Conservation (phyloP, 768 basidiomycete species). For the Leccinum pellstonianum region DNA sequence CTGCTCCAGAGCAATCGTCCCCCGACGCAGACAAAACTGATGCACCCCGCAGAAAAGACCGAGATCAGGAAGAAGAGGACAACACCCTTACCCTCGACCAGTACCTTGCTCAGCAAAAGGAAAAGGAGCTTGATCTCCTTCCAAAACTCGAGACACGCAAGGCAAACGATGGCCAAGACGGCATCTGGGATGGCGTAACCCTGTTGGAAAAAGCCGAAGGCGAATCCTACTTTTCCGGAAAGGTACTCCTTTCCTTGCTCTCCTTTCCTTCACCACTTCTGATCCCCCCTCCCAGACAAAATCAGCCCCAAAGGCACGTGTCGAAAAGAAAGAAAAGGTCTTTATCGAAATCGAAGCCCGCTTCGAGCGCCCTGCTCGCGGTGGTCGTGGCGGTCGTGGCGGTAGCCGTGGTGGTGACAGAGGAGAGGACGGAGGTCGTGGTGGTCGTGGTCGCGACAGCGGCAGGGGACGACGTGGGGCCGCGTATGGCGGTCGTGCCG, state of each 20-base stretch:
- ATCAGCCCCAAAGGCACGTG: slow-evolving; percentile 57
- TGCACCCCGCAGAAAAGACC: slow-evolving; percentile 43
- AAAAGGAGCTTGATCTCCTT: slow-evolving; percentile 50
- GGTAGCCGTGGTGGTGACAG: slow-evolving; percentile 41
- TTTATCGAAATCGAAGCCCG: slow-evolving; percentile 89
- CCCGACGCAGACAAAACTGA: slow-evolving; percentile 40
- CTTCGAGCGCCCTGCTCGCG: slow-evolving; percentile 79
- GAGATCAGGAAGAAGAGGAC: slow-evolving; percentile 83
- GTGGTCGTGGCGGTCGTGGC: slow-evolving; percentile 46
- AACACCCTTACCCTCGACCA: slow-evolving; percentile 93
- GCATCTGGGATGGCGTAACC: slow-evolving; percentile 70
- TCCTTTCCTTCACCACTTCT: not conserved
- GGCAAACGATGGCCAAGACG: slow-evolving; percentile 79
- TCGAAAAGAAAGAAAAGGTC: slow-evolving; percentile 89
- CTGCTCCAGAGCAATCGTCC: slow-evolving; percentile 31
- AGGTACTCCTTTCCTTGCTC: slow-evolving; percentile 52
- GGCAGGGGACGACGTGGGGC: slow-evolving; percentile 43
- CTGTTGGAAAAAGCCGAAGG: slow-evolving; percentile 64
- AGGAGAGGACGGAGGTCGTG: slow-evolving; percentile 47
- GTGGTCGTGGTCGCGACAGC: slow-evolving; percentile 40
- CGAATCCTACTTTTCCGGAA: slow-evolving; percentile 82
- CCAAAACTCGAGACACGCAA: slow-evolving; percentile 78
- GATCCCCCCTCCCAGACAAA: slow-evolving; percentile 49
- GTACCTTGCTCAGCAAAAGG: slow-evolving; percentile 82
- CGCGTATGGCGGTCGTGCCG: slow-evolving; percentile 37